Base-by-base conservation (phyloP, 176 grass and related monocot species). In the Musa troglodytarum region DNA sequence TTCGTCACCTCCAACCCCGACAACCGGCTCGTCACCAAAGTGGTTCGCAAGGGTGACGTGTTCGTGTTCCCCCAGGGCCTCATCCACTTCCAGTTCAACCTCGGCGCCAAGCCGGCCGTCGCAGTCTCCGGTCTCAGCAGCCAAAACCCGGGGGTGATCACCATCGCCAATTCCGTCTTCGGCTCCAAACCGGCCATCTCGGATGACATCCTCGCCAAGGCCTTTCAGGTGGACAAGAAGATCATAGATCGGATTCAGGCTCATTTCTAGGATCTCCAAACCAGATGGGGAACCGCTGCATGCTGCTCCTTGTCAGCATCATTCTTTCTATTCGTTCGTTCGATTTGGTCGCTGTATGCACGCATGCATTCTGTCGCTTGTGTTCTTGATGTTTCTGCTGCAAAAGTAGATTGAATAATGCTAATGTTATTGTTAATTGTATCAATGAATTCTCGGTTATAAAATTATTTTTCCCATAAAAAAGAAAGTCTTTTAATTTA, bases 1-100 rank as follows among this genome's bases (percentile, higher is more conserved):
- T 87, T 93, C 11, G 65, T 93, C 61, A 54, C 72, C 43, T 83
- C 88, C 66, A 81, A 28, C 52, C 71, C 84, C 0, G 15, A 76
- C 2, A 63, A 68, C 50, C 69, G 59, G 70, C 73, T 87, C 28
- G 87, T 79, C 76, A 21, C 51, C 24, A 58, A 87, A 65, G 57
- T 74, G 50, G 78, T 83, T 2, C 21, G 23, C 69, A 0, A 26
- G 3, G 82, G 90, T 0, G 84, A 92, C 26, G 56, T 87, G 52
- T 87, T 89, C 56, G 51, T 92, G 0, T 92, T 87, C 59, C 82
- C 88, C 49, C 78, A 83, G 63, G 90, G 85, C 19, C 15, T 84
- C 4, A 77, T 91, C 71, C 88, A 91, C 80, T 91, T 76, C 79
- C 88, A 88, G 76, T 71, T 1, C 85, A 91, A 91, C 63, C 1